Evolutionary conservation across 345 rosid species (phyloP).

Genomic region (Citrus hindsii): DNA sequence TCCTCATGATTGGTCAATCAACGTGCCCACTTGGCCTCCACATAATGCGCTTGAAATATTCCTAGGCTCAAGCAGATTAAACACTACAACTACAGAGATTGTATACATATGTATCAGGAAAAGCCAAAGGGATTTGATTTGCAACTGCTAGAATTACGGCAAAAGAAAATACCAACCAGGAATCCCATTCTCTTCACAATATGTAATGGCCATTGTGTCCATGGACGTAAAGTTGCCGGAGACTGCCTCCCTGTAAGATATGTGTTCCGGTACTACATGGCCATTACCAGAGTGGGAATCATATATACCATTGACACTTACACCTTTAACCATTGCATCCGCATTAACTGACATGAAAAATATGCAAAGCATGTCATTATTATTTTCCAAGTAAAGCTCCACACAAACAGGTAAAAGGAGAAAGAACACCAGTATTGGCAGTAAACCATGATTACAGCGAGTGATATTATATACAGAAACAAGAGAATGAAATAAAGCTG

Average conservation of each 20-base stretch:
- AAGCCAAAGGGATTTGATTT: neutral
- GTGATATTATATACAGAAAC: neutral
- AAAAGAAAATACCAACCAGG: slow-evolving; percentile 31
- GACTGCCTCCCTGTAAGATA: slow-evolving; percentile 35
- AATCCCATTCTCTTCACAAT: slow-evolving; percentile 45
- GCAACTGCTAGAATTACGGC: neutral
- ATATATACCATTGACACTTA: slow-evolving; percentile 29
- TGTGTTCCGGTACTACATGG: slow-evolving; percentile 27
- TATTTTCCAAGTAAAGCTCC: neutral
- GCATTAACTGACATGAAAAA: slow-evolving; percentile 37
- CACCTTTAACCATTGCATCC: slow-evolving; percentile 41
- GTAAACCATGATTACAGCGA: no score
- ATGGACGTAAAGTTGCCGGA: slow-evolving; percentile 28
- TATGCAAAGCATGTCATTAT: neutral
- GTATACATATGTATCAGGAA: neutral
- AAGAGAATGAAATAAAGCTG: neutral
- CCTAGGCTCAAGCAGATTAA: slow-evolving; percentile 43
- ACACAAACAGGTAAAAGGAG: neutral
- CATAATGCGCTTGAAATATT: slow-evolving; percentile 42
- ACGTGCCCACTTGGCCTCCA: slow-evolving; percentile 48
- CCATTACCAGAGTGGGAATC: slow-evolving; percentile 28
- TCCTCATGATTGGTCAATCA: slow-evolving; percentile 32
- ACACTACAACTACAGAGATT: slow-evolving; percentile 32
- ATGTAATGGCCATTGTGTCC: slow-evolving; percentile 42
- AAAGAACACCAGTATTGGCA: neutral